Conservation (phyloP, 176 grass and related monocot species). For the Areca catechu region DNA sequence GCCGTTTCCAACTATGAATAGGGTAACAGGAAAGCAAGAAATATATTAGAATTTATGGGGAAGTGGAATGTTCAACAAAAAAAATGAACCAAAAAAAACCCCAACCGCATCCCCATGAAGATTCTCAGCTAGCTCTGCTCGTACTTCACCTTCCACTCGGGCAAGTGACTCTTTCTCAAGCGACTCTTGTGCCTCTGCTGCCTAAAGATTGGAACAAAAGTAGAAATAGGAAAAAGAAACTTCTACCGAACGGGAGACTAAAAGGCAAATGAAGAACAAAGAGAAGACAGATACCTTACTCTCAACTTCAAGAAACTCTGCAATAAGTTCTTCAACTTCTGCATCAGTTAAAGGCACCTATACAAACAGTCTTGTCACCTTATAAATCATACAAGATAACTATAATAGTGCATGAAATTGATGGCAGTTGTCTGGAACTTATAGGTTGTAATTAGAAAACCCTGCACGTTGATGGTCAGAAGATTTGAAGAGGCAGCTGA, state of each 20-base stretch:
- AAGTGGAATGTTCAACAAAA: too few species aligned
- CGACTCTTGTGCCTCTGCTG: constrained; percentile 94
- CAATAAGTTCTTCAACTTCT: constrained; percentile 67
- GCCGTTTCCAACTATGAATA: constrained; percentile 71
- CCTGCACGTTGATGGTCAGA: too few species aligned
- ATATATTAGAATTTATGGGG: constrained; percentile 1
- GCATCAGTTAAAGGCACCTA: constrained; percentile 68
- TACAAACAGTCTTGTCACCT: constrained; percentile 30
- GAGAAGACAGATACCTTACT: constrained; percentile 59
- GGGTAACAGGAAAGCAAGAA: constrained; percentile 7
- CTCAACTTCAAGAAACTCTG: constrained; percentile 77
- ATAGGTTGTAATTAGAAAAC: too few species aligned
- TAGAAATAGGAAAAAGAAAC: constrained; percentile 8
- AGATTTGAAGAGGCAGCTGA: too few species aligned
- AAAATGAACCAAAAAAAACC: constrained; percentile 11
- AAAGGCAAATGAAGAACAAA: constrained; percentile 4
- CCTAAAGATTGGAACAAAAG: constrained; percentile 40
- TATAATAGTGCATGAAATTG: too few species aligned
- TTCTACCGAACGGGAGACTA: too few species aligned
- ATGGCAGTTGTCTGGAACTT: too few species aligned
- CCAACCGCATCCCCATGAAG: constrained; percentile 66
- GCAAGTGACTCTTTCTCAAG: constrained; percentile 91
- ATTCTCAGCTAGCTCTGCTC: constrained; percentile 69
- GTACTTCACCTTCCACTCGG: constrained; percentile 83
- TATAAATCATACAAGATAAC: constrained; percentile 2